A percentile compares a stretch with the other conserved stretches of the same genome.
Evolutionary conservation across 2,329 filamentous ascomycete genomes (phyloP).

Genomic region (Elsinoe fawcettii): DNA sequence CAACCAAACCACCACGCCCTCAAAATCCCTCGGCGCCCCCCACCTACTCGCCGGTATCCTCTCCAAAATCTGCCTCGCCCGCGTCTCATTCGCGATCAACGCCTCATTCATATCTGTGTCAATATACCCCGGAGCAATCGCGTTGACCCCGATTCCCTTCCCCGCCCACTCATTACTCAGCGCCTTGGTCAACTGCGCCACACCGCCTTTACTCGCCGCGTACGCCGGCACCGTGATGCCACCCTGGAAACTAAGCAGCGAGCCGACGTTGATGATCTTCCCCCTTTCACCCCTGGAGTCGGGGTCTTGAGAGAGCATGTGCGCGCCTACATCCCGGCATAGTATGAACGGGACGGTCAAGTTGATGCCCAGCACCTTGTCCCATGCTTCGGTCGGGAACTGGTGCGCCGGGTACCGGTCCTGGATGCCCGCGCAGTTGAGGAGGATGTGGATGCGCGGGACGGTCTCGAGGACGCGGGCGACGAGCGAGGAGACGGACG

Average conservation of each 20-base stretch:
- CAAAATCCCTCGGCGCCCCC: slow-evolving; percentile 80
- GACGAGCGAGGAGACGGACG: slow-evolving; percentile 53
- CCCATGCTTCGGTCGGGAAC: slow-evolving; percentile 72
- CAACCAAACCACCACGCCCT: slow-evolving; percentile 66
- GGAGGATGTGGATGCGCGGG: slow-evolving; percentile 62
- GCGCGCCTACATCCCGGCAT: slow-evolving; percentile 66
- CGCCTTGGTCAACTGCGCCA: slow-evolving; percentile 77
- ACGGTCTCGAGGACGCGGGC: slow-evolving; percentile 55
- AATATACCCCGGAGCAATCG: slow-evolving; percentile 83
- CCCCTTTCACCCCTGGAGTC: slow-evolving; percentile 51
- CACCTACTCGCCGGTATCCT: slow-evolving; percentile 78
- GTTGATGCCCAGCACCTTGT: slow-evolving; percentile 79
- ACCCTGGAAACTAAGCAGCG: slow-evolving; percentile 75
- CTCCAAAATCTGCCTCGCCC: slow-evolving; percentile 65
- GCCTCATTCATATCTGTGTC: slow-evolving; percentile 92
- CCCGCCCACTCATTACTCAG: slow-evolving; percentile 78
- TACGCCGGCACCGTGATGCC: slow-evolving; percentile 85
- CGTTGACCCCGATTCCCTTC: slow-evolving; percentile 77
- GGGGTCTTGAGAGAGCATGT: slow-evolving; percentile 58
- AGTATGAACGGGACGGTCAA: slow-evolving; percentile 73
- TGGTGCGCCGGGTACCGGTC: slow-evolving; percentile 64
- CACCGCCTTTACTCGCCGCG: slow-evolving; percentile 75
- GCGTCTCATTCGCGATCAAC: slow-evolving; percentile 61
- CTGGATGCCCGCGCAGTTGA: slow-evolving; percentile 86
- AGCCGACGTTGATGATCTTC: slow-evolving; percentile 76